Percentiles rank a stretch among this genome's conserved stretches.
Conservation (phyloP, 768 basidiomycete species). For the Dacryopinax primogenitus region DNA sequence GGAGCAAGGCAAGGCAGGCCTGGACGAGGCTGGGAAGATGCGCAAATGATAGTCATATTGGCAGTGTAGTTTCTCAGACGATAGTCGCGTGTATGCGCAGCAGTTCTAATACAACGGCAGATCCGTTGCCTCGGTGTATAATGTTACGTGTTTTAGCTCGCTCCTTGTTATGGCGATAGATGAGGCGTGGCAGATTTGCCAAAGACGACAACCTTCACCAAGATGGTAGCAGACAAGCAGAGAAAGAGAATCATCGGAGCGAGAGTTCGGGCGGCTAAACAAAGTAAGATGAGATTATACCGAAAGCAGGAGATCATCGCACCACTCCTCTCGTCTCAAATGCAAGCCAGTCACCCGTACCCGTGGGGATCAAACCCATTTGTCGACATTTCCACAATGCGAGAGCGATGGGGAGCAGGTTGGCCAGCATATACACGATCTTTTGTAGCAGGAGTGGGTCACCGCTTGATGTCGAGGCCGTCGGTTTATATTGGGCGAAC, state of each 20-base stretch:
- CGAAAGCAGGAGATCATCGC: conserved; percentile 23
- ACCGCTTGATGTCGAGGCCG: conserved; percentile 35
- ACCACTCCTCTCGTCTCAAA: conserved; percentile 73
- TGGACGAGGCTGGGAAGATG: neutral
- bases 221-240: neutral
- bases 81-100: neutral
- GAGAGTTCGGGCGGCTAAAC: neutral
- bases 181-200: no score
- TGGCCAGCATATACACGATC: conserved; percentile 55
- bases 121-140: no score
- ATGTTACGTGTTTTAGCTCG: no score
- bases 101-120: neutral
- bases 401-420: conserved; percentile 62
- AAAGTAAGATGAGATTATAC: neutral
- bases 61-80: neutral
- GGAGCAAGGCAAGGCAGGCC: neutral
- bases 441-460: conserved; percentile 55
- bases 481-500: conserved; percentile 54
- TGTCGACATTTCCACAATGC: conserved; percentile 87
- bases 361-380: conserved; percentile 83
- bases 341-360: conserved; percentile 88
- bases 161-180: no score
- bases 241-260: neutral
- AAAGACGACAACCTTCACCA: no score
- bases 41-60: neutral